These are phyloP conservation scores for Fusarium metavorans DNA, from an alignment of 2,329 filamentous ascomycete genomes.

Conservation along the genomic window DNA sequence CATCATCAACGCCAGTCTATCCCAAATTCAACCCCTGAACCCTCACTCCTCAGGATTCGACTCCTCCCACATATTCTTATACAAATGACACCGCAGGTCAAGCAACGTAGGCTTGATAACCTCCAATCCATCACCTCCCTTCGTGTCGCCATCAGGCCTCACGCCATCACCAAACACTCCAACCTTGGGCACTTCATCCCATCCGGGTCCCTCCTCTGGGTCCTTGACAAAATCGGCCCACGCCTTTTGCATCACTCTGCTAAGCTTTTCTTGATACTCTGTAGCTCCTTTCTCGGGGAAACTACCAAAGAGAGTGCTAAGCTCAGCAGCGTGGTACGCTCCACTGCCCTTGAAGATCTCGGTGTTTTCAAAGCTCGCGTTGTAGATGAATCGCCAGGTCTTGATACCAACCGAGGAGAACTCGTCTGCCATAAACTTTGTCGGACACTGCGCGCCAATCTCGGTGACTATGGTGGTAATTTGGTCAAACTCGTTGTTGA, in stretches of 20 bases:
- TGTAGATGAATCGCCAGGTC: slow-evolving; percentile 60
- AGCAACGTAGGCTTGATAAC: neutral
- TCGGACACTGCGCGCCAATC: slow-evolving; percentile 36
- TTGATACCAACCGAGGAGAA: slow-evolving; percentile 50
- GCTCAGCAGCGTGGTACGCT: slow-evolving; percentile 61
- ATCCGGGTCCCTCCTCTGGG: slow-evolving; percentile 41
- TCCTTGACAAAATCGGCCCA: slow-evolving; percentile 48
- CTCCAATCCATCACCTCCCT: neutral
- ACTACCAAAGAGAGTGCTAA: slow-evolving; percentile 58
- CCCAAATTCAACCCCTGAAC: neutral
- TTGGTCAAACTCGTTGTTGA: slow-evolving; percentile 32
- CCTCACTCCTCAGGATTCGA: neutral
- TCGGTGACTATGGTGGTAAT: slow-evolving; percentile 37
- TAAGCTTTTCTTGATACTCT: slow-evolving; percentile 31
- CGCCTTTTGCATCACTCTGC: slow-evolving; percentile 42
- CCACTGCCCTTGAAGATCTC: slow-evolving; percentile 52
- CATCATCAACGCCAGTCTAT: neutral
- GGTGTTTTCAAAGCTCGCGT: slow-evolving; percentile 62
- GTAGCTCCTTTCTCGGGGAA: slow-evolving; percentile 37
- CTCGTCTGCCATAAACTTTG: slow-evolving; percentile 45
- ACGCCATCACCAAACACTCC: slow-evolving; percentile 43
- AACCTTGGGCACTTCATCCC: slow-evolving; percentile 37
- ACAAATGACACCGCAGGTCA: slow-evolving; percentile 27
- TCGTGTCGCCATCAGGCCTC: slow-evolving; percentile 8
- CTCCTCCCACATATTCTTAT: slow-evolving; percentile 1